A percentile compares a stretch with the other conserved stretches of the same genome.
Conservation (phyloP, 1,139 yeast species). For the Candida tetrigidarum region DNA sequence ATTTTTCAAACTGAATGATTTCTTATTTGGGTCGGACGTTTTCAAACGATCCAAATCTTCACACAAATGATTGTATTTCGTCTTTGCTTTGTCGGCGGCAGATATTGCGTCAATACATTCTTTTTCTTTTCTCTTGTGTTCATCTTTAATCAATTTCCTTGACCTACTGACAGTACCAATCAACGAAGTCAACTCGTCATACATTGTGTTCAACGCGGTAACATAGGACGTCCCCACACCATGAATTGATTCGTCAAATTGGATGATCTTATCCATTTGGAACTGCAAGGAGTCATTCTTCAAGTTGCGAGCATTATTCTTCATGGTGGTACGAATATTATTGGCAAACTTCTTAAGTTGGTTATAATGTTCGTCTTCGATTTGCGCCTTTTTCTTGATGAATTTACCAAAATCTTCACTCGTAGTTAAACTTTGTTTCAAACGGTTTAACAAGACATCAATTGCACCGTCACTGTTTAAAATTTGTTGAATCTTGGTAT, state of each 20-base stretch:
- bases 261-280: slow-evolving; percentile 70
- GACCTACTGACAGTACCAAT: slow-evolving; percentile 68
- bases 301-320: slow-evolving; percentile 47
- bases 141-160: slow-evolving; percentile 80
- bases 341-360: slow-evolving; percentile 71
- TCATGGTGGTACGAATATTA: slow-evolving; percentile 56
- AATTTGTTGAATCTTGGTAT: slow-evolving; percentile 28
- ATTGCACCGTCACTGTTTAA: slow-evolving; percentile 49
- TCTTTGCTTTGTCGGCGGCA: slow-evolving; percentile 87
- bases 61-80: slow-evolving; percentile 78
- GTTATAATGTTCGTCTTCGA: slow-evolving; percentile 79
- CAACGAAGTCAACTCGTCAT: slow-evolving; percentile 80
- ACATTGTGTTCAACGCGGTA: slow-evolving; percentile 80
- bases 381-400: slow-evolving; percentile 74
- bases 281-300: slow-evolving; percentile 72
- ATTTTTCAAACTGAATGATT: slow-evolving; percentile 76
- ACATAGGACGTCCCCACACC: slow-evolving; percentile 79
- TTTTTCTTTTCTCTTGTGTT: slow-evolving; percentile 79
- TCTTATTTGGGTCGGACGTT: slow-evolving; percentile 82
- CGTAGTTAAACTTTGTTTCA: slow-evolving; percentile 79
- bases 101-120: slow-evolving; percentile 81
- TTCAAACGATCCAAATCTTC: slow-evolving; percentile 85
- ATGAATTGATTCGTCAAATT: slow-evolving; percentile 75
- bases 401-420: slow-evolving; percentile 86
- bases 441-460: slow-evolving; percentile 68